Evolutionary conservation across 1,284 basidiomycete genomes (phyloP).

Genomic region (Irpex sp.): DNA sequence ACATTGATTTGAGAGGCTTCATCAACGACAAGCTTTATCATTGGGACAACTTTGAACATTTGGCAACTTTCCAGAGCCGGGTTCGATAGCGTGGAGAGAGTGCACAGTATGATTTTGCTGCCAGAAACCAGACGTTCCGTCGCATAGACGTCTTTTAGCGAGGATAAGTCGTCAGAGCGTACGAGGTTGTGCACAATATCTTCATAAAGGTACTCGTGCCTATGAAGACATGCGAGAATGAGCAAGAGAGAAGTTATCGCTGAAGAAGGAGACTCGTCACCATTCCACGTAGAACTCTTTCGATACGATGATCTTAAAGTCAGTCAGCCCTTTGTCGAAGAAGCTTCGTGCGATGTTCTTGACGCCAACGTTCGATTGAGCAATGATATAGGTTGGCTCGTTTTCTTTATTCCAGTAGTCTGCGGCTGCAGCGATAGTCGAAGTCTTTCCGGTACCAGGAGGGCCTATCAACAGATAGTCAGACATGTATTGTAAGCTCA

Average conservation of each 20-base stretch:
- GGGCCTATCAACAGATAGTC: slow-evolving; percentile 16
- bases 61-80: slow-evolving; percentile 27
- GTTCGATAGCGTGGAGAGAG: slow-evolving; percentile 40
- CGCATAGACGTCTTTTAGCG: slow-evolving; percentile 14
- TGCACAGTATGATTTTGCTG: slow-evolving; percentile 34
- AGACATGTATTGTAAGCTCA: not conserved
- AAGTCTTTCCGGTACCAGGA: slow-evolving; percentile 30
- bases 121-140: slow-evolving; percentile 21
- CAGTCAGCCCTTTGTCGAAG: slow-evolving; percentile 25
- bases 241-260: not conserved
- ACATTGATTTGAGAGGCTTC: slow-evolving; percentile 45
- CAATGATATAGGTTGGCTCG: slow-evolving; percentile 23
- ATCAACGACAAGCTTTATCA: slow-evolving; percentile 38
- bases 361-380: slow-evolving; percentile 39
- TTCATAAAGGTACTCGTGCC: slow-evolving; percentile 44
- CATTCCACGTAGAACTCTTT: slow-evolving; percentile 45
- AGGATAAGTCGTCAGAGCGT: slow-evolving; percentile 31
- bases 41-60: slow-evolving; percentile 30
- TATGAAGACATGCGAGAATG: slow-evolving; percentile 13
- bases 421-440: slow-evolving; percentile 24
- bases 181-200: slow-evolving; percentile 29
- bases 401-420: slow-evolving; percentile 9
- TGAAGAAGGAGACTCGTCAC: slow-evolving; percentile 17
- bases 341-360: slow-evolving; percentile 42
- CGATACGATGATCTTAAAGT: slow-evolving; percentile 42